Base-by-base conservation (phyloP, 306 rosid species). In the Cucurbita moschata region DNA sequence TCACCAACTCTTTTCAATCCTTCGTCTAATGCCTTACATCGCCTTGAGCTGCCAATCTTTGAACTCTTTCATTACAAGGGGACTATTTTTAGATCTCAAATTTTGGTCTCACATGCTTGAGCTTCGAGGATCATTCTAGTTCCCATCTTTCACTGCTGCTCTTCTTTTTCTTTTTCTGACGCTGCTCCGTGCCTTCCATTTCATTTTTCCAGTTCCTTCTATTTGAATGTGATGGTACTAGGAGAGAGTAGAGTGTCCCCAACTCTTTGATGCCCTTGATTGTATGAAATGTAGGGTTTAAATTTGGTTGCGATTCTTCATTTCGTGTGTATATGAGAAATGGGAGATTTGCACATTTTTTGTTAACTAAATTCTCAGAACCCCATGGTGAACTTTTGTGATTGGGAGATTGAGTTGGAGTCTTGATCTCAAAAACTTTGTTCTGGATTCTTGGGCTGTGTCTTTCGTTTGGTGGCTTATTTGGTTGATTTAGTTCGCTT, bases 21-120 rank as follows among this genome's bases (percentile, higher is more conserved):
- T 51, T 18, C 10, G 50, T 72, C 44, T 12, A 10, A 10, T 50
- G 23, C 3, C 5, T 51, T 54, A 50, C 37, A n/a, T 55, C 16
- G 12, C 55, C 51, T 72, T 7, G 11, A 2, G 4, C 35, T 0
- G 35, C 18, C 18, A 10, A 19, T 38, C 16, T 53, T 3, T 6
- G 7, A 7, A 50, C 30, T 49, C 75, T 71, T 14, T 56, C 50
- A 51, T 56, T 49, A 7, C 2, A 43, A 56, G 4, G 39, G 52
- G 11, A 5, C 2, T 23, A 12, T 40, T 37, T 77, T 46, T 62
- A 85, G 88, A 85, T 85, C 88, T 85, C 86, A 76, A 49, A 38
- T 75, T 37, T 14, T 16, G 67, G 56, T 51, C 54, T 57, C 76
- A 61, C 61, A 57, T 21, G 30, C 26, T 39, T 55, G 6, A 1